Evolutionary conservation across 73 alveolate species (phyloP), one percentile per base, ranked within the genome.

Genomic region (Paramecium octaurelia): DNA sequence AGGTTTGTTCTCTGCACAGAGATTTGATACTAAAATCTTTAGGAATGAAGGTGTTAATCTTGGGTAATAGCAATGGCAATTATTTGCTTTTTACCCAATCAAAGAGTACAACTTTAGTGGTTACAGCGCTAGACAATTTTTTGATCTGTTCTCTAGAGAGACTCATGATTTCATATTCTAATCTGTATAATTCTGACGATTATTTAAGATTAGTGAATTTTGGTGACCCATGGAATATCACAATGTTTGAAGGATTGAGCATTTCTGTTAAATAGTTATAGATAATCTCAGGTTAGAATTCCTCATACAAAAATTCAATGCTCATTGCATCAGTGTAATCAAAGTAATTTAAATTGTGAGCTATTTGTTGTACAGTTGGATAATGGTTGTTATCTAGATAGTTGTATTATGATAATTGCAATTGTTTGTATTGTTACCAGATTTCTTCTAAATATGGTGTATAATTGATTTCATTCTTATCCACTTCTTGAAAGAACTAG

Each of bases 281-380:
- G 3, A 80, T 46, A n/a, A 1, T 46, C 23, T 42, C 75, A 31
- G 91, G 73, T 40, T 80, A 3, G 58, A 80, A 80, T 43, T 80
- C 91, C 29, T 80, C 91, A 80, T 80, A 80, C 29, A 80, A 23
- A 44, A 42, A 80, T 21, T 80, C 91, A 40, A 80, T 46, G 7
- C 76, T 43, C 64, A 80, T 44, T 2, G 75, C 91, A 42, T 80
- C 70, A 23, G 46, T 24, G 44, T 80, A 80, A 80, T 80, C 91
- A 48, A 20, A 80, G 14, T 42, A 44, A 44, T 80, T 80, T 12
- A 80, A 27, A 48, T 80, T 80, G 44, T 80, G 91, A 20, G 91
- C 46, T 80, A 80, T 40, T 43, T 80, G 16, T 43, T 80, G 23
- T 5, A 80, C 91, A n/a, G 70, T 34, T 3, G 91, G 91, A 23